Conservation (phyloP, 1,284 basidiomycete species). For the Trametes pubescens region DNA sequence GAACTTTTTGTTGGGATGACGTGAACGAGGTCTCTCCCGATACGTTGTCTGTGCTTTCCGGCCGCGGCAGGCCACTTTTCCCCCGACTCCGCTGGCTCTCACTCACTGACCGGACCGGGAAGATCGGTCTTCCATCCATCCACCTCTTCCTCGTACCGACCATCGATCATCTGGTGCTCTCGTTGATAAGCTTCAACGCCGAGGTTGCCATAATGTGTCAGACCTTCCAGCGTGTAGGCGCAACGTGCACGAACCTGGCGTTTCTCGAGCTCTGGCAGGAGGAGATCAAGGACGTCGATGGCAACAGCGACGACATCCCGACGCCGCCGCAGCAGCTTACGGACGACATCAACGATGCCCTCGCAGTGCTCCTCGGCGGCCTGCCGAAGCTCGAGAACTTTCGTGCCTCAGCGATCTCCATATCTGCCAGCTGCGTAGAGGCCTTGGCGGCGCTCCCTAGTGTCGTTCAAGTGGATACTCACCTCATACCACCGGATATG, state of each 20-base stretch:
- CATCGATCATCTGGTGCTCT: not conserved
- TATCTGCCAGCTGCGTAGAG: not conserved
- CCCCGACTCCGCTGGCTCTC: slow-evolving; percentile 1
- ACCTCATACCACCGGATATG: not conserved
- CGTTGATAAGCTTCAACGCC: not conserved
- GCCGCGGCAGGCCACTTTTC: slow-evolving; percentile 1
- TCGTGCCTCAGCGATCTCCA: too few species aligned
- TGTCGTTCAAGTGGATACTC: not conserved
- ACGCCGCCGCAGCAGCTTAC: not conserved
- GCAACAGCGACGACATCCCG: too few species aligned
- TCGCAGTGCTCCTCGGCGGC: not conserved
- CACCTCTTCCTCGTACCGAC: slow-evolving; percentile 7
- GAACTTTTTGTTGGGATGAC: not conserved
- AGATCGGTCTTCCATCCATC: not conserved
- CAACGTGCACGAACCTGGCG: not conserved
- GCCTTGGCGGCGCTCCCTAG: not conserved
- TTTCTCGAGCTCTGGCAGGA: not conserved
- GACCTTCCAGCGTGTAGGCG: not conserved
- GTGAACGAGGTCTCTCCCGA: not conserved
- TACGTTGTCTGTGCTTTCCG: not conserved
- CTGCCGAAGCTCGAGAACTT: not conserved
- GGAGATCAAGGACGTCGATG: not conserved
- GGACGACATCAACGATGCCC: not conserved
- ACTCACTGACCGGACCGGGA: not conserved
- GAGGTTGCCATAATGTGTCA: not conserved